Evolutionary conservation across 1,284 basidiomycete species (phyloP).

Genomic region (Fomitopsis betulina): DNA sequence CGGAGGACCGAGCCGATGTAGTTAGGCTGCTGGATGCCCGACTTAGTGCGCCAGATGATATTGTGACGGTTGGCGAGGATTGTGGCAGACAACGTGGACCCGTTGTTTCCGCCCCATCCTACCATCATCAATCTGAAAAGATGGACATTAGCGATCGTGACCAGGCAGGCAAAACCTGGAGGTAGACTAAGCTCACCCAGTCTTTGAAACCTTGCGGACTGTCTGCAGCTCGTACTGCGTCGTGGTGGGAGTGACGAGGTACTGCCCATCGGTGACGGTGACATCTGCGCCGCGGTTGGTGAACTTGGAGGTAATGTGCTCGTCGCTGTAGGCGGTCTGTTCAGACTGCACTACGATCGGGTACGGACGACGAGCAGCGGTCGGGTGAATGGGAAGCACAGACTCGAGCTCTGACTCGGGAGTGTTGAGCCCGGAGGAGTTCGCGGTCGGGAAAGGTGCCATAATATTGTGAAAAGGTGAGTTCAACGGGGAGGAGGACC

Average conservation of each 20-base stretch:
- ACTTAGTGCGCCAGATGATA: constrained; percentile 95
- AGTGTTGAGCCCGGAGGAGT: constrained; percentile 61
- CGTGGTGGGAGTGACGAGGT: constrained; percentile 73
- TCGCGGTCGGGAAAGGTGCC: constrained; percentile 45
- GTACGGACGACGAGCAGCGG: constrained; percentile 73
- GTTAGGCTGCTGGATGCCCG: constrained; percentile 91
- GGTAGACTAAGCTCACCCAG: constrained; percentile 64
- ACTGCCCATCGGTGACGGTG: constrained; percentile 64
- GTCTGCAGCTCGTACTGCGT: constrained; percentile 92
- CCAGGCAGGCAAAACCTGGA: background rate
- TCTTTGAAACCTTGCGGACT: constrained; percentile 82
- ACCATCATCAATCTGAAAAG: constrained; percentile 86
- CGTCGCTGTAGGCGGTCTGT: constrained; percentile 77
- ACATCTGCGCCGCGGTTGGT: constrained; percentile 81
- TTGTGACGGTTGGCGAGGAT: constrained; percentile 96
- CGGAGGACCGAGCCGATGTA: constrained; percentile 94
- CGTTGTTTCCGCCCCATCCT: constrained; percentile 97
- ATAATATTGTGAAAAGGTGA: constrained; percentile 29
- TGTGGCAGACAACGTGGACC: constrained; percentile 91
- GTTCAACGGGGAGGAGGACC: constrained; percentile 15
- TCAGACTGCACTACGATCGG: constrained; percentile 83
- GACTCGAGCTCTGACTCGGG: constrained; percentile 64
- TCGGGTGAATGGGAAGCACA: constrained; percentile 75
- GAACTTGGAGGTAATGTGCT: constrained; percentile 82
- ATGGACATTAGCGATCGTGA: background rate